phyloP scores from a whole-genome alignment of 2,329 filamentous ascomycete genomes.

The Stylonectria norvegica region DNA sequence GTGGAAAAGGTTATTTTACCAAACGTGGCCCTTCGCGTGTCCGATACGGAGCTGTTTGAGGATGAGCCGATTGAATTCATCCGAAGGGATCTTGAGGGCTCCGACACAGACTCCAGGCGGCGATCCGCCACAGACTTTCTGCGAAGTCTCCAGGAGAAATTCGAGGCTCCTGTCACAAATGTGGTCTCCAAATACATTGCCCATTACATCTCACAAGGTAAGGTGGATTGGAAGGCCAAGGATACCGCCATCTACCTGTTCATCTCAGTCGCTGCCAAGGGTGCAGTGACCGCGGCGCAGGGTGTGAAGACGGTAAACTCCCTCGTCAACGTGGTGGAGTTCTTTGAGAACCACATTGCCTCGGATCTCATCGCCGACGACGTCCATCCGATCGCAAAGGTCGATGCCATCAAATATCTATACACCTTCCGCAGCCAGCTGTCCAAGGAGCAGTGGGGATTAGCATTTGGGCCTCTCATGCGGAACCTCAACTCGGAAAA shows the following conservation, averaged over 20 bases:
- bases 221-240: slow-evolving; percentile 91
- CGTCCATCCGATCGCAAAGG: slow-evolving; percentile 83
- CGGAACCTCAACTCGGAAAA: slow-evolving; percentile 86
- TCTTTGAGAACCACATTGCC: slow-evolving; percentile 91
- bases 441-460: slow-evolving; percentile 86
- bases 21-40: slow-evolving; percentile 87
- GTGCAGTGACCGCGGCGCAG: slow-evolving; percentile 78
- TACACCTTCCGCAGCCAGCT: slow-evolving; percentile 96
- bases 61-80: slow-evolving; percentile 99
- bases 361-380: slow-evolving; percentile 74
- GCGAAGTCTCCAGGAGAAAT: slow-evolving; percentile 81
- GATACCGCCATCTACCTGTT: slow-evolving; percentile 98
- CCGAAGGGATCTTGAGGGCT: slow-evolving; percentile 88
- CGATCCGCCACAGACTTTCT: slow-evolving; percentile 94
- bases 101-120: slow-evolving; percentile 88
- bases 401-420: slow-evolving; percentile 96
- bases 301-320: slow-evolving; percentile 88
- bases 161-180: slow-evolving; percentile 77
- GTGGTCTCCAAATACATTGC: slow-evolving; percentile 87
- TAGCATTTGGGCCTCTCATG: slow-evolving; percentile 83
- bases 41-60: slow-evolving; percentile 93
- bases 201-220: slow-evolving; percentile 77
- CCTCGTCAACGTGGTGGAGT: slow-evolving; percentile 85
- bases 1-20: slow-evolving; percentile 95
- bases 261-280: slow-evolving; percentile 89